Evolutionary conservation across 1,284 basidiomycete species (phyloP), one percentile per base, ranked within the genome.

Genomic region (Marasmius oreades): DNA sequence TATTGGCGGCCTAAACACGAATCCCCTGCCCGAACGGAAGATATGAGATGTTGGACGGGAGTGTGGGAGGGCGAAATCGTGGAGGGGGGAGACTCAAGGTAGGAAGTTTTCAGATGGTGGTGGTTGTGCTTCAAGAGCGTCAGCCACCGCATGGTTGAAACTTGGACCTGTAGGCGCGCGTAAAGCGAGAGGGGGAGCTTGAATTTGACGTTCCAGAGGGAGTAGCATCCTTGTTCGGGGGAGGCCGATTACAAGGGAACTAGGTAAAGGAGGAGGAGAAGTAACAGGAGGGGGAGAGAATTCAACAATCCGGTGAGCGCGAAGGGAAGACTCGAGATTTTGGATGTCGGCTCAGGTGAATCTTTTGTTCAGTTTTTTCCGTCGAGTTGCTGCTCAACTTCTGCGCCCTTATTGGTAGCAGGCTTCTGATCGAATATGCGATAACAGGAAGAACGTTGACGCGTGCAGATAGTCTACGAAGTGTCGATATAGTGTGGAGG

Each of bases 391-490:
- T 18, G 26, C 26, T 33, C 12, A 5, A 33, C 26, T 31, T 33
- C 26, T 8, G 26, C 23, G 47, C 3, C n/a, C 66, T 64, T 67
- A 68, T 57, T 73, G 77, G 67, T 81, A 77, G 58, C 76, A 65
- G 63, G 23, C 28, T 86, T 83, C 67, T 81, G 74, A 74, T 91
- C 89, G 73, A 91, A 91, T 59, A 92, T 89, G 94, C 92, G 64
- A 98, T 90, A 65, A 98, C 92, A 55, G 95, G 95, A 62, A 98
- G 90, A 55, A 98, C 86, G 74, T 98, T 98, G 73, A 97, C 94
- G 67, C 93, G 89, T 64, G 86, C 83, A 68, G 94, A 95, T 62
- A 98, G 79, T 51, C 90, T 83, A 64, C 90, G 85, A 76, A 67
- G 93, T 91, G 67, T 87, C 85, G 66, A 97, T 90, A 76, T 98